A percentile compares a stretch with the other conserved stretches of the same genome.
phyloP scores from a whole-genome alignment of 2,329 filamentous ascomycete species.

The Mycosphaerella arachidis region DNA sequence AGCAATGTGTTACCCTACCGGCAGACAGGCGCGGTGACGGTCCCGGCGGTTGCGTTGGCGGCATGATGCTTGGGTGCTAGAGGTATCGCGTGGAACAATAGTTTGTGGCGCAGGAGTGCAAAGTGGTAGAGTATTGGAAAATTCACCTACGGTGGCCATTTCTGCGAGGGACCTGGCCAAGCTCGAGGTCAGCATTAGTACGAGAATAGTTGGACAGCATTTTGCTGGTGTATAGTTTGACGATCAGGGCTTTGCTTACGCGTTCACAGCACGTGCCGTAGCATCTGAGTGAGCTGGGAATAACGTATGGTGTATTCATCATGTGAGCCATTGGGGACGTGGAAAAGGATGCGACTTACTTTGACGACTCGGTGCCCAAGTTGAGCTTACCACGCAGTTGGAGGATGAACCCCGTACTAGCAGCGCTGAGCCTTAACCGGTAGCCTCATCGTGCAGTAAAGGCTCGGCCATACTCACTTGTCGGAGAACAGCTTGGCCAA shows the following conservation, averaged over 20 bases:
- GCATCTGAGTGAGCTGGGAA: conserved; percentile 9
- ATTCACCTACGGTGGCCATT: neutral
- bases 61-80: neutral
- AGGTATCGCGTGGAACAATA: too few species aligned
- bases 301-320: conserved; percentile 7
- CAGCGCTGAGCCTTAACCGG: neutral
- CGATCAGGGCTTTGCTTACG: conserved; percentile 3
- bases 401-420: neutral
- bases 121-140: neutral
- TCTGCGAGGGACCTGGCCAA: neutral
- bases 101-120: neutral
- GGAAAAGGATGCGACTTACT: neutral
- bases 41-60: neutral
- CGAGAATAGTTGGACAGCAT: neutral
- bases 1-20: too few species aligned
- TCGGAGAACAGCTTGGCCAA: neutral
- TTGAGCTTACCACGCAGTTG: neutral
- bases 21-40: neutral
- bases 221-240: neutral
- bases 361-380: neutral
- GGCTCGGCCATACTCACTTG: neutral
- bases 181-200: neutral
- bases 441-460: neutral
- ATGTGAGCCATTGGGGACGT: neutral
- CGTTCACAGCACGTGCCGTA: conserved; percentile 7